Evolutionary conservation across 257 asterid genomes (phyloP).

Genomic region (Fraxinus quadrangulata): DNA sequence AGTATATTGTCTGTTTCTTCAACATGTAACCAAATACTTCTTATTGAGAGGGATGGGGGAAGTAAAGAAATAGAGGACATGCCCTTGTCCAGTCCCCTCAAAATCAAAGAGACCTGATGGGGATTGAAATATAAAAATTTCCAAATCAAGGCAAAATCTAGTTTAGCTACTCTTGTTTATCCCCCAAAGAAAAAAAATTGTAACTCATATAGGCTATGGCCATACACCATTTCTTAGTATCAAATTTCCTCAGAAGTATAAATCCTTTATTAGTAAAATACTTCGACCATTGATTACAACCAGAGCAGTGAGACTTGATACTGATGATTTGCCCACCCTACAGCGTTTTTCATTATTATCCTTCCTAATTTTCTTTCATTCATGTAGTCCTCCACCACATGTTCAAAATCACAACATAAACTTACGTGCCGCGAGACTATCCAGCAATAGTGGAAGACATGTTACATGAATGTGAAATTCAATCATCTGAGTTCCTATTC

Average conservation of each 20-base stretch:
- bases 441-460: background rate
- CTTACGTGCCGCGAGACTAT: background rate
- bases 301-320: background rate
- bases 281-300: background rate
- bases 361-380: background rate
- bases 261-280: background rate
- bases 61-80: background rate
- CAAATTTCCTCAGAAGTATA: background rate
- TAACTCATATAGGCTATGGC: background rate
- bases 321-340: background rate
- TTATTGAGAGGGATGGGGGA: background rate
- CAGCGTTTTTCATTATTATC: background rate
- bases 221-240: background rate
- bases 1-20: background rate
- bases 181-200: no score
- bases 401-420: background rate
- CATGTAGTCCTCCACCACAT: background rate
- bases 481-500: background rate
- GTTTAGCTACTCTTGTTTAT: background rate
- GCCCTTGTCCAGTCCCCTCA: background rate
- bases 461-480: background rate
- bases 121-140: no score
- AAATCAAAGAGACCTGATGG: no score
- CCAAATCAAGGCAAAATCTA: background rate
- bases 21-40: background rate